Conservation (phyloP, 169 alveolate genomes). For the Cryptosporidium parvum region DNA sequence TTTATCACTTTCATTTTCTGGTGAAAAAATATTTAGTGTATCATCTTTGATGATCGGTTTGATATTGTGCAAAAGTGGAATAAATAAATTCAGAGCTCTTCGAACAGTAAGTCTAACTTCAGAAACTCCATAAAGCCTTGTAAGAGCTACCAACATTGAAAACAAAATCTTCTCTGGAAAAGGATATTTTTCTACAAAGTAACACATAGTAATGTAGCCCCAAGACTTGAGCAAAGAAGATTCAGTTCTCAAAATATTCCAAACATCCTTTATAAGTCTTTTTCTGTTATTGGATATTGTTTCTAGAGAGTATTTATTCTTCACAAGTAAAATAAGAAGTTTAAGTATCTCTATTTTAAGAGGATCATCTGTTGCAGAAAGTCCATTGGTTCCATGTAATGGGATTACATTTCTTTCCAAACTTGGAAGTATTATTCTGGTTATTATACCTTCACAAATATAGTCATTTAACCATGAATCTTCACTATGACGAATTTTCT, state of each 20-base stretch:
- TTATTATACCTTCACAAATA: conserved; percentile 58
- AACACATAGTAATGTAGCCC: conserved; percentile 76
- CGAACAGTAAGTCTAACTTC: conserved; percentile 65
- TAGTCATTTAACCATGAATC: conserved; percentile 61
- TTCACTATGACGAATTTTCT: neutral
- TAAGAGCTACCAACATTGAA: conserved; percentile 59
- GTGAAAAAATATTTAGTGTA: neutral
- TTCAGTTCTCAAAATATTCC: conserved; percentile 69
- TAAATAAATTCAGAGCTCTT: conserved; percentile 51
- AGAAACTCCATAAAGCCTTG: conserved; percentile 67
- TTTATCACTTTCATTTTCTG: neutral
- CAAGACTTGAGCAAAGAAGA: conserved; percentile 67
- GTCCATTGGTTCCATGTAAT: conserved; percentile 62
- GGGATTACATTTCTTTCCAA: conserved; percentile 58
- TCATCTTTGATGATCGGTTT: conserved; percentile 28
- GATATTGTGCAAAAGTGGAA: conserved; percentile 27
- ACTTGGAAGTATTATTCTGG: conserved; percentile 55
- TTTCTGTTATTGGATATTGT: conserved; percentile 34
- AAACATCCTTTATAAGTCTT: conserved; percentile 54
- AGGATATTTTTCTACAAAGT: conserved; percentile 59
- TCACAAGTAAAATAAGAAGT: conserved; percentile 31
- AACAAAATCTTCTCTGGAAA: conserved; percentile 72
- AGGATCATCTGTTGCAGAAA: conserved; percentile 57
- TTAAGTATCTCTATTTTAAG: conserved; percentile 67
- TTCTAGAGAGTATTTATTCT: conserved; percentile 20